phyloP scores from a whole-genome alignment of 805 yeast genomes.

The Debaryomyces prosopidis region DNA sequence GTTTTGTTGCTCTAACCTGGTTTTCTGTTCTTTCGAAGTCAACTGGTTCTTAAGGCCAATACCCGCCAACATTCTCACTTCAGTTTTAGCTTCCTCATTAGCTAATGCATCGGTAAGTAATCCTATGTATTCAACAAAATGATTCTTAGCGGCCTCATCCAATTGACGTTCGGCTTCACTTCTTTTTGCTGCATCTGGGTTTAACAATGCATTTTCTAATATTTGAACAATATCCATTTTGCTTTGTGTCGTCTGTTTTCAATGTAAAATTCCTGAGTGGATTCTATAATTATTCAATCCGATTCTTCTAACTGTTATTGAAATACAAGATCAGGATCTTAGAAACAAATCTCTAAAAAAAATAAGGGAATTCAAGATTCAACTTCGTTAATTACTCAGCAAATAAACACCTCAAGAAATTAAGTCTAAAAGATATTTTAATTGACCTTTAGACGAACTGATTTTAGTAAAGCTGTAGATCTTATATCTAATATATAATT shows the following conservation, averaged over 20 bases:
- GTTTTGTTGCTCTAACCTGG: constrained; percentile 57
- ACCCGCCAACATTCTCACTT: constrained; percentile 91
- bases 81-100: constrained; percentile 61
- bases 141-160: constrained; percentile 65
- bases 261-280: neutral
- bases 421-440: neutral
- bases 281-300: too few relatives aligned
- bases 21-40: constrained; percentile 73
- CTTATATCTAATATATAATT: neutral
- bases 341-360: too few relatives aligned
- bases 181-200: constrained; percentile 66
- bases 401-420: neutral
- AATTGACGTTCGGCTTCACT: constrained; percentile 78
- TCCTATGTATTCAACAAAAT: constrained; percentile 73
- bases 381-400: neutral
- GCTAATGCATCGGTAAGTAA: constrained; percentile 71
- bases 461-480: neutral
- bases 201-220: constrained; percentile 77
- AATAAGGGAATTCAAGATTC: neutral
- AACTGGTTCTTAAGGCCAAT: constrained; percentile 84
- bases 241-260: neutral
- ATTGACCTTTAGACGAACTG: neutral
- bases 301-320: too few relatives aligned
- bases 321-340: too few relatives aligned
- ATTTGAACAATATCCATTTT: constrained; percentile 57